Conservation (phyloP, 805 yeast species). For the Yamadazyma paraphyllophila region DNA sequence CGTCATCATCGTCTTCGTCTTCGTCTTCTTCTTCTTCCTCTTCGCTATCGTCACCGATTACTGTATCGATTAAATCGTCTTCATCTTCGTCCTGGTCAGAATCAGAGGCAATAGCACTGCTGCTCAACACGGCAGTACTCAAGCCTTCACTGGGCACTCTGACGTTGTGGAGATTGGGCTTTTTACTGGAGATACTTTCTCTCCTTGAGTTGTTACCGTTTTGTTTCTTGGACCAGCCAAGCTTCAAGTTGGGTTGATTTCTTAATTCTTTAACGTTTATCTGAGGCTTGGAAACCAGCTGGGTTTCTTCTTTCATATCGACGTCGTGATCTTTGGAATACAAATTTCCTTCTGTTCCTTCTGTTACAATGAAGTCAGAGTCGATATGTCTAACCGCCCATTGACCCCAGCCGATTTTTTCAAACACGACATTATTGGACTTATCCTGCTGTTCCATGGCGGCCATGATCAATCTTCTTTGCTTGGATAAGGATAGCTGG, state of each 20-base stretch:
- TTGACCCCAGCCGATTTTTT: constrained; percentile 97
- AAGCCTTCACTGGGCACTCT: constrained; percentile 41
- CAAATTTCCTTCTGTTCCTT: constrained; percentile 32
- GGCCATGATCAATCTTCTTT: constrained; percentile 84
- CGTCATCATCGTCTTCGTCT: constrained; percentile 15
- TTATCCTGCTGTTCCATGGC: constrained; percentile 75
- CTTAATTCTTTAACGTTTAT: constrained; percentile 32
- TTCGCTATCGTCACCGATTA: constrained; percentile 26
- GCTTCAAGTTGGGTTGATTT: constrained; percentile 31
- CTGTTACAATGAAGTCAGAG: constrained; percentile 46
- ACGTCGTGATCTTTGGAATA: neutral
- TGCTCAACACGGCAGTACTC: constrained; percentile 14
- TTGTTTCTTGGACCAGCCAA: constrained; percentile 42
- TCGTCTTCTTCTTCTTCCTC: constrained; percentile 20
- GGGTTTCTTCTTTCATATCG: neutral
- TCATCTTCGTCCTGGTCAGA: constrained; percentile 28
- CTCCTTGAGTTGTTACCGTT: constrained; percentile 30
- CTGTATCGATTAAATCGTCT: constrained; percentile 35
- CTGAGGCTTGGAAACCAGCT: neutral
- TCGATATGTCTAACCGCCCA: constrained; percentile 75
- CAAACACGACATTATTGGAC: constrained; percentile 66
- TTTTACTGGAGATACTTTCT: constrained; percentile 50
- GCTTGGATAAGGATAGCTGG: constrained; percentile 77
- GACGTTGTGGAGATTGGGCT: constrained; percentile 44
- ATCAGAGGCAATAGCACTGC: constrained; percentile 28